phyloP scores from a whole-genome alignment of 805 yeast species.

The Saccharomyces mikatae region DNA sequence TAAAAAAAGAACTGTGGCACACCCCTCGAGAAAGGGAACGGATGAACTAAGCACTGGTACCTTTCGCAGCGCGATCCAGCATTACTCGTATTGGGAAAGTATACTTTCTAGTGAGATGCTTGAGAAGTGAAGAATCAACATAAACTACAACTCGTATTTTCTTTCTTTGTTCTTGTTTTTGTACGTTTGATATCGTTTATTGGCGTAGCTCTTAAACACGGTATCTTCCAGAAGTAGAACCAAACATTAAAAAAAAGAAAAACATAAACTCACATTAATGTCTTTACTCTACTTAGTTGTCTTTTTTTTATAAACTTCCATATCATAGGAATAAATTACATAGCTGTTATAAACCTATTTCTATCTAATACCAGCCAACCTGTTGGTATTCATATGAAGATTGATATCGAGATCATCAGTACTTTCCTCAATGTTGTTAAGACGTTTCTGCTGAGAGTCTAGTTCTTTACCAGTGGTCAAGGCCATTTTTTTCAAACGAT shows the following conservation, averaged over 20 bases:
- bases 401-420: constrained; percentile 79
- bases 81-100: too few relatives aligned
- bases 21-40: background rate
- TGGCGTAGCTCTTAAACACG: background rate
- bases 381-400: constrained; percentile 67
- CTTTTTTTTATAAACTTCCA: background rate
- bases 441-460: constrained; percentile 64
- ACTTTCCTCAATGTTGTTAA: constrained; percentile 70
- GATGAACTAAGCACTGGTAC: background rate
- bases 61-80: background rate
- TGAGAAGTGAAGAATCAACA: too few relatives aligned
- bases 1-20: background rate
- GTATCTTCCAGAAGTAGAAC: background rate
- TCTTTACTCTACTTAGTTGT: background rate
- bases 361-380: constrained; percentile 49
- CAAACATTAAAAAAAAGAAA: background rate
- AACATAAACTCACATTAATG: background rate
- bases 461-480: constrained; percentile 67
- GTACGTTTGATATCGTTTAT: background rate
- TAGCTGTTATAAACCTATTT: background rate
- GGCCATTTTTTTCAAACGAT: constrained; percentile 67
- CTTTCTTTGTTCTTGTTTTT: background rate
- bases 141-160: background rate
- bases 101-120: too few relatives aligned
- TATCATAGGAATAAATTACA: background rate